phyloP scores from a whole-genome alignment of 768 basidiomycete species.

The Fomitopsis pulvina region DNA sequence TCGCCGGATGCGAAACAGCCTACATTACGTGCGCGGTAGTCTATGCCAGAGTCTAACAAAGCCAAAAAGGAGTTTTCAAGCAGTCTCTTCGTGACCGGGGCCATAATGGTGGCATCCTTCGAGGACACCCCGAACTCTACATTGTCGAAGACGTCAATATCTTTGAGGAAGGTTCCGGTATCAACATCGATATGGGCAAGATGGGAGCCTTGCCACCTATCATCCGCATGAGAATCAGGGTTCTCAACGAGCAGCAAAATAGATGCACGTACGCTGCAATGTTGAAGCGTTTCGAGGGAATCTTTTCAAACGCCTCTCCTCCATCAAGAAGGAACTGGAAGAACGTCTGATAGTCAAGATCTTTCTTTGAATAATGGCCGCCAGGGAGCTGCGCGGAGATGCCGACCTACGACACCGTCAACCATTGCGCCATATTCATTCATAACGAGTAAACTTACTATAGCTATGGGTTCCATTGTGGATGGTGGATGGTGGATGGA shows the following conservation, averaged over 20 bases:
- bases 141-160: constrained; percentile 29
- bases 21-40: constrained; percentile 36
- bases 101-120: constrained; percentile 30
- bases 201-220: not conserved
- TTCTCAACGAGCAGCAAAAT: not conserved
- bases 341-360: constrained; percentile 29
- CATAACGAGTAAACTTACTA: not conserved
- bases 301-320: constrained; percentile 25
- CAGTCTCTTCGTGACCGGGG: constrained; percentile 29
- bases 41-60: constrained; percentile 41
- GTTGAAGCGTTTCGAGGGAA: constrained; percentile 28
- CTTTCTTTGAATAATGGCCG: constrained; percentile 19
- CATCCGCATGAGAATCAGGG: not conserved
- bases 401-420: constrained; percentile 29
- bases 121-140: constrained; percentile 33
- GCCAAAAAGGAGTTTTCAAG: constrained; percentile 34
- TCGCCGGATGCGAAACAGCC: constrained; percentile 35
- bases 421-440: not conserved
- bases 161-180: constrained; percentile 32
- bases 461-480: not conserved
- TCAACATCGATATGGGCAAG: constrained; percentile 9
- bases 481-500: no score
- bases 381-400: constrained; percentile 33
- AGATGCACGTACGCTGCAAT: constrained; percentile 23
- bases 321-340: constrained; percentile 31